These are phyloP conservation scores for Metschnikowia peoriensis DNA, from an alignment of 805 yeast species.

Conservation along the genomic window DNA sequence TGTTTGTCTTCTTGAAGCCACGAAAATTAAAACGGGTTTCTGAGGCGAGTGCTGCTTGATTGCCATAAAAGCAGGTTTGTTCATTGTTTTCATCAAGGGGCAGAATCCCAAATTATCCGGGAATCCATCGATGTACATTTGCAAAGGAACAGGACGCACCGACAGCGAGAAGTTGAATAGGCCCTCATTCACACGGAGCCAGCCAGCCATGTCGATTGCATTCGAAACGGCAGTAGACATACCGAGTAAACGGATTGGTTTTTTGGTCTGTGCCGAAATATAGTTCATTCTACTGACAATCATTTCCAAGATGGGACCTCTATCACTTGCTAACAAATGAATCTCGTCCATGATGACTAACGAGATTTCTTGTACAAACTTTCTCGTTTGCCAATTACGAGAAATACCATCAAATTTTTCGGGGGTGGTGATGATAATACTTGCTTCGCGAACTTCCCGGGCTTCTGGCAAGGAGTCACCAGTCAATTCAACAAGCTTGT, in stretches of 20 bases:
- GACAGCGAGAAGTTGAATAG: constrained; percentile 78
- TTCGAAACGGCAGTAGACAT: constrained; percentile 86
- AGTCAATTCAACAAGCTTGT: constrained; percentile 69
- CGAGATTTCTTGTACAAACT: constrained; percentile 71
- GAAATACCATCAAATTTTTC: constrained; percentile 87
- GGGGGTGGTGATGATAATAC: constrained; percentile 78
- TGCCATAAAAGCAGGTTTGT: constrained; percentile 88
- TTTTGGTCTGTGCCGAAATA: constrained; percentile 57
- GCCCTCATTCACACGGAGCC: constrained; percentile 75
- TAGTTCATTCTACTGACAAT: constrained; percentile 86
- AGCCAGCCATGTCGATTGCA: constrained; percentile 81
- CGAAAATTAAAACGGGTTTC: constrained; percentile 82
- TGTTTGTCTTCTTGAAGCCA: constrained; percentile 81
- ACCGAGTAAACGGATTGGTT: constrained; percentile 65
- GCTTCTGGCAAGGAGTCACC: constrained; percentile 82
- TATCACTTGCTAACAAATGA: constrained; percentile 77
- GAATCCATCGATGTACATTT: constrained; percentile 85
- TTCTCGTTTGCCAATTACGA: constrained; percentile 79
- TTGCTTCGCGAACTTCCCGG: constrained; percentile 61
- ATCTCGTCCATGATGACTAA: constrained; percentile 84
- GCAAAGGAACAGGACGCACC: constrained; percentile 81
- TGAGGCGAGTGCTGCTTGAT: constrained; percentile 86
- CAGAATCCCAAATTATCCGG: constrained; percentile 80
- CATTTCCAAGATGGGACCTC: constrained; percentile 86
- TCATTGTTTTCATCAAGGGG: constrained; percentile 84